Evolutionary conservation across 305 asterid genomes (phyloP), one percentile per base, ranked within the genome.

Genomic region (Fraxinus floribunda): DNA sequence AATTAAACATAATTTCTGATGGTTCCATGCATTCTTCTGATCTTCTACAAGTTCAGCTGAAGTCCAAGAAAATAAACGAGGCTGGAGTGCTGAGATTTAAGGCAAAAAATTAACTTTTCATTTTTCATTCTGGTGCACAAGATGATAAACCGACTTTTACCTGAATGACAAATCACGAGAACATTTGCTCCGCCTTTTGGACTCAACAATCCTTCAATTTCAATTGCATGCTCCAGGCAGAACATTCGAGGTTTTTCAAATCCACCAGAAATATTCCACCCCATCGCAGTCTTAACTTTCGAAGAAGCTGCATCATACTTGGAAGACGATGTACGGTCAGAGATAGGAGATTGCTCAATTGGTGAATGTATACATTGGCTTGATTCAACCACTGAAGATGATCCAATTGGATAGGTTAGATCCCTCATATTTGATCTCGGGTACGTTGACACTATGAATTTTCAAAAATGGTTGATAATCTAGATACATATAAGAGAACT

Each of bases 81-180:
- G 57, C 35, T 64, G 16, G 22, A 29, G 34, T 5, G 32, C 52
- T 44, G 15, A 75, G 46, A 32, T 70, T 77, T 44, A 32, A 41
- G 20, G 46, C 7, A 9, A 46, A 26, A 36, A 72, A 30, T 15
- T 55, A 30, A 10, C 55, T 24, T 41, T 7, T 80, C 72, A 41
- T 20, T 68, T 55, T 39, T 9, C 78, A 66, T 35, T 76, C 46
- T 39, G 68, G 49, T 62, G 75, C 60, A 84, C 57, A 34, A 79
- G 13, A 75, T 75, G 20, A 39, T 13, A 72, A 86, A 64, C 30
- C 75, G 49, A 35, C 71, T 68, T 30, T 83, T 86, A 96, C 99
- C 99, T 88, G 99, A 96, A 93, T 94, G 99, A 86, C 99, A 96
- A 76, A 96, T 90, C 82, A 89, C 97, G 78, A 96, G 98, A 81